Evolutionary conservation across 2,329 filamentous ascomycete genomes (phyloP), one percentile per base, ranked within the genome.

Genomic region (Coleophoma crateriformis): DNA sequence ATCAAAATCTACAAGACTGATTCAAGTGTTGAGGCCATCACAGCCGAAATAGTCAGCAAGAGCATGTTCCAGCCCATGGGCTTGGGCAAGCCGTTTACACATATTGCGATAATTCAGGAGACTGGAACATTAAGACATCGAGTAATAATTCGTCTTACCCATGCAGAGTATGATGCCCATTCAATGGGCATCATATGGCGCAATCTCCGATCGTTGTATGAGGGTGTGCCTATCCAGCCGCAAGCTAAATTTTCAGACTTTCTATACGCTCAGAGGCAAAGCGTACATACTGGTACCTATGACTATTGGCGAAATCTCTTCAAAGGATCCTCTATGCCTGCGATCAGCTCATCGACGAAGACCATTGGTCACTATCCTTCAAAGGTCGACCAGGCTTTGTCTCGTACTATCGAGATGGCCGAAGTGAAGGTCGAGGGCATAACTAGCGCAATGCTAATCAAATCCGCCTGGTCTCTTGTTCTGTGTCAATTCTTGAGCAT

Each of bases 61-160:
- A 20, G 10, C 12, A 44, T 44, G 41, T 44, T 44, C 27, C 33
- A 39, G 20, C 15, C 45, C 38, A 38, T 47, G 22, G 13, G 14
- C 13, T 17, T 47, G n/a, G 45, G 45, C 32, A 19, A 38, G 38
- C 45, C 45, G 34, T 38, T 47, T n/a, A 40, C 38, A 15, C 34
- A 47, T 15, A 47, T 47, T 15, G 45, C 45, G 22, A 47, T 47
- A 20, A 38, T 47, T 47, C 45, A 38, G 38, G 34, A 47, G 32
- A 40, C 17, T 19, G 34, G 32, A 40, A 39, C 34, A 38, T 38
- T 32, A 22, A 47, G 27, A 40, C 34, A 38, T 17, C 45, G 45
- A 20, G 14, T 47, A 7, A 27, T 47, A 4, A 27, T 47, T 38
- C 45, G 45, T 27, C 34, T 47, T 27, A 38, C 45, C 27, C 45